Evolutionary conservation across 805 yeast genomes (phyloP), one percentile per base, ranked within the genome.

Genomic region (Jamesozyma jinghongensis): DNA sequence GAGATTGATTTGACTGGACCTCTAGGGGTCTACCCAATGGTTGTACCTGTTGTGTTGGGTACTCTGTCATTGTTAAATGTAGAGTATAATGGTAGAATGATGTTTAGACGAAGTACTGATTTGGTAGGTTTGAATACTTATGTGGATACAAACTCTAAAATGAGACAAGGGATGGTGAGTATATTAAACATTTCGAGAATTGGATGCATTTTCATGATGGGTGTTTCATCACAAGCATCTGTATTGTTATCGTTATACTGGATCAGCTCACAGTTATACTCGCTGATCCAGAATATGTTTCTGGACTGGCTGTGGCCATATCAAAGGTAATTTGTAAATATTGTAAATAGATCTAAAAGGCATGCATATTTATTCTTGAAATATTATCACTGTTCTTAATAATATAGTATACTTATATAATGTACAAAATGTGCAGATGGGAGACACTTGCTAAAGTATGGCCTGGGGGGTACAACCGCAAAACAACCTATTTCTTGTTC

Each of bases 151-250:
- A 40, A 38, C 37, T 56, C 61, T 11, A 45, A 52, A 20, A 18
- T 50, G 10, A 38, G 63, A 18, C 61, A 62, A 34, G 50, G 59
- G 17, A 38, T 54, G 36, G 49, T 49, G 12, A 72, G 85, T 2
- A 54, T 88, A 28, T 70, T 84, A 40, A 85, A 78, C 46, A 54
- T 84, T 2, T 75, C 94, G 2, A 69, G 96, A 52, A 68, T 85
- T 47, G 77, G 90, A 18, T 76, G 84, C 39, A 77, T 87, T 1
- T 77, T 85, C 48, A 68, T 90, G 62, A 85, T 86, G 81, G 87
- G 86, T 4, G 68, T 87, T 16, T 71, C 95, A 0, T 75, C 87
- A 32, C 92, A 87, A 52, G 94, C 95, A 0, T 95, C 97, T 0
- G 67, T 80, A 22, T 85, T 94, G 0, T 64, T 88, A 28, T 75